These are phyloP conservation scores for Kalanchoe fedtschenkoi DNA, from an alignment of 164 flowering plant species.

Conservation along the genomic window DNA sequence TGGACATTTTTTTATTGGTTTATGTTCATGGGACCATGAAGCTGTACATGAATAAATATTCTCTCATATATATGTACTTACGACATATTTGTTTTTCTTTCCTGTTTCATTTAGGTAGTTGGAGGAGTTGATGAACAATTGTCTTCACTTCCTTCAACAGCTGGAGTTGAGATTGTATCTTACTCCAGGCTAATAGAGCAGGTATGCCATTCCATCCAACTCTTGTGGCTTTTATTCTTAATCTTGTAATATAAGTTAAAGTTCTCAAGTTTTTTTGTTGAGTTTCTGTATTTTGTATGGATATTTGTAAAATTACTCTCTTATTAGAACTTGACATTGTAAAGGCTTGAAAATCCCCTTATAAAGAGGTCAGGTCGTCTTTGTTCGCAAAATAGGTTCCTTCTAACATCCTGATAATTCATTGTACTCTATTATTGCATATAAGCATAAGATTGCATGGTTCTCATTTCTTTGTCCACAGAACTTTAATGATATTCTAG, in stretches of 20 bases:
- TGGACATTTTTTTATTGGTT: constrained; percentile 6
- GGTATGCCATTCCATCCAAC: constrained; percentile 23
- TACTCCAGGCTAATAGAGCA: constrained; percentile 45
- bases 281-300: no score
- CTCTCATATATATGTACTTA: neutral
- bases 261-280: neutral
- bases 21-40: constrained; percentile 6
- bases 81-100: neutral
- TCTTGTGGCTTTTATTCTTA: neutral
- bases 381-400: no score
- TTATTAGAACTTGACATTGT: neutral
- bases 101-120: constrained; percentile 34
- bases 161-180: constrained; percentile 51
- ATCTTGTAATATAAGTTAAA: neutral
- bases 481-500: no score
- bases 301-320: no score
- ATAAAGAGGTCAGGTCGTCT: no score
- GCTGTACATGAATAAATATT: neutral
- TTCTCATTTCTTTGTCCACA: neutral
- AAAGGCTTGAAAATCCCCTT: neutral
- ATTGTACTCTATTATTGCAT: neutral
- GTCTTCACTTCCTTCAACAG: constrained; percentile 48
- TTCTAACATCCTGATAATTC: neutral
- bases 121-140: constrained; percentile 60
- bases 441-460: neutral